A percentile compares a stretch with the other conserved stretches of the same genome.
These are phyloP conservation scores for Rhypophila decipiens DNA, from an alignment of 495 filamentous ascomycete species.

Conservation along the genomic window DNA sequence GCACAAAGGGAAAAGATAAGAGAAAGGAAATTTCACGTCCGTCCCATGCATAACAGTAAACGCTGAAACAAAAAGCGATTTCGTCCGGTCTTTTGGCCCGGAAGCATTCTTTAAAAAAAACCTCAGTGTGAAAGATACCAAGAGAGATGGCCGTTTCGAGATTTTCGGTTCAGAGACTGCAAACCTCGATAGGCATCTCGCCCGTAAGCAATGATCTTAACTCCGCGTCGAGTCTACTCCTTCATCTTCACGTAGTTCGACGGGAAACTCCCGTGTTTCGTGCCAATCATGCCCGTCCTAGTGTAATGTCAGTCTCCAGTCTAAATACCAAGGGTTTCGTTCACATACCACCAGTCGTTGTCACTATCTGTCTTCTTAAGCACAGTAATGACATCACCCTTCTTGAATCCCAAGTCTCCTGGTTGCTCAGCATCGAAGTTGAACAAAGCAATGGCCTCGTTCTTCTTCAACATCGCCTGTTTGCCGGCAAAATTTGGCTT, in stretches of 20 bases:
- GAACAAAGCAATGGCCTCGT: constrained; percentile 84
- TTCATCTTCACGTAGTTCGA: constrained; percentile 52
- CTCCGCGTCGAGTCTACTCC: no score
- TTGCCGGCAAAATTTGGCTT: constrained; percentile 74
- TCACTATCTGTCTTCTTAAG: constrained; percentile 90
- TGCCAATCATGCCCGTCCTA: constrained; percentile 53
- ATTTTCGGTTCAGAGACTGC: no score
- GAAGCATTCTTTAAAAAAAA: no score
- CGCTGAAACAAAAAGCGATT: no score
- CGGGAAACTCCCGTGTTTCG: constrained; percentile 48
- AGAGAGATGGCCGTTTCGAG: no score
- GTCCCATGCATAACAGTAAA: no score
- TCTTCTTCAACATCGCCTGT: constrained; percentile 60
- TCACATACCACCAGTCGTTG: constrained; percentile 78
- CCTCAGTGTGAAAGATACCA: no score
- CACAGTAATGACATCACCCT: constrained; percentile 96
- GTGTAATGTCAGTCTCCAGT: constrained; percentile 11
- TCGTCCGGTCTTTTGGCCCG: no score
- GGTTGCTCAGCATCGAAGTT: constrained; percentile 92
- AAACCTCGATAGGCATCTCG: no score
- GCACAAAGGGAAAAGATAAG: no score
- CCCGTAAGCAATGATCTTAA: no score
- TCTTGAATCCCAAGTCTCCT: constrained; percentile 92
- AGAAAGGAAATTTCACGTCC: no score
- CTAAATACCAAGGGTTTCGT: neutral